Evolutionary conservation across 768 basidiomycete genomes (phyloP), one percentile per base, ranked within the genome.

Genomic region (Grammothele lineata): DNA sequence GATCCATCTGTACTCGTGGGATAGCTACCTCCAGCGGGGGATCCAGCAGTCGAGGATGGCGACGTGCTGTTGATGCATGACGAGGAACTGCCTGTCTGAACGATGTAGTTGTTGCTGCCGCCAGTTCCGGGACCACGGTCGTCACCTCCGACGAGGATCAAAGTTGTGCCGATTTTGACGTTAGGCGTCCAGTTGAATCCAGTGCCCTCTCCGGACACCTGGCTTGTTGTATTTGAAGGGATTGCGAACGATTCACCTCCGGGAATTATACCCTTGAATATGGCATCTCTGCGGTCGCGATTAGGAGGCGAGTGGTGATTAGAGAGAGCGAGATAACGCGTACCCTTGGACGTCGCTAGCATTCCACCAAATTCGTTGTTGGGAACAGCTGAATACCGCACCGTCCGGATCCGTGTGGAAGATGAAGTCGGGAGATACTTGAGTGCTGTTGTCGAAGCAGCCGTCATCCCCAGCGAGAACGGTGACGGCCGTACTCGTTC

Each of bases 41-140:
- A 70, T 2, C 85, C 87, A 9, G 85, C 75, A 2, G 88, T 92
- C 4, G 88, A 88, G 41, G 83, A 87, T 0, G 88, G 88, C 41
- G 86, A 88, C 12, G 53, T 63, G 36, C 65, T 60, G 35, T 70
- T 76, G 38, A 90, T 60, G 57, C 88, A 92, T 2, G 68, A 73
- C 54, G 73, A 10, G 25, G 11, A 75, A 48, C 70, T 61, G 12
- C 82, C 79, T 21, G 71, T 68, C 48, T 72, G 67, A 27, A 89
- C 76, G n/a, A 74, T 76, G 51, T 74, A 76, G 1, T 71, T 59
- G 5, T 65, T 68, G 59, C 85, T 87, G 10, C 89, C 89, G 12
- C 75, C 89, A 1, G 75, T 73, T 3, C 87, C 88, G 17, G 73
- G 73, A 7, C 87, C 86, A 8, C 83, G 70, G 35, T 62, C 54